Evolutionary conservation across 305 asterid species (phyloP).

Genomic region (Fraxinus platypoda): DNA sequence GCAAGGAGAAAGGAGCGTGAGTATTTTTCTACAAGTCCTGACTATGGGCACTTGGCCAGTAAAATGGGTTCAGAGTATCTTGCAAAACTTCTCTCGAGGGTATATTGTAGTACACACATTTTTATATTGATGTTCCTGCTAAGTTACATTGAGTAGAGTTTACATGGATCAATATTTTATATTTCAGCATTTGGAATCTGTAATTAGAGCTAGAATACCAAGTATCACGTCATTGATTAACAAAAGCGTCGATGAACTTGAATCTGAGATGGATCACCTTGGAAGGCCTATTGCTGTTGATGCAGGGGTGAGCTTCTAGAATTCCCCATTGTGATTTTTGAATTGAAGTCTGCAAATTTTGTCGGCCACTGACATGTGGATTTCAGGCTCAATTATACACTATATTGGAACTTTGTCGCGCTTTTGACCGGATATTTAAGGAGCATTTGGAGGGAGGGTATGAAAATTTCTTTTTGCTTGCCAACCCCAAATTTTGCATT

Average conservation of each 20-base stretch:
- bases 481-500: background rate
- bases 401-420: slow-evolving; percentile 95
- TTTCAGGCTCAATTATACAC: slow-evolving; percentile 93
- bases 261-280: slow-evolving; percentile 84
- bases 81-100: slow-evolving; percentile 90
- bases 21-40: slow-evolving; percentile 84
- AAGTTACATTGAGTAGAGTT: slow-evolving; percentile 26
- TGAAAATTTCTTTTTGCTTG: slow-evolving; percentile 27
- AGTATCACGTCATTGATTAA: slow-evolving; percentile 85
- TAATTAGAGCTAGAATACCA: slow-evolving; percentile 82
- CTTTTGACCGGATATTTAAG: slow-evolving; percentile 87
- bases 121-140: slow-evolving; percentile 16
- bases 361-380: slow-evolving; percentile 15
- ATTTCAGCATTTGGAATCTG: slow-evolving; percentile 86
- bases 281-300: slow-evolving; percentile 92
- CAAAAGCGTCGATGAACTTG: slow-evolving; percentile 88
- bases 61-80: slow-evolving; percentile 97
- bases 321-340: slow-evolving; percentile 21
- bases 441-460: slow-evolving; percentile 99
- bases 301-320: slow-evolving; percentile 73
- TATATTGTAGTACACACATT: slow-evolving; percentile 27
- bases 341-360: background rate
- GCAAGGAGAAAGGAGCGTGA: slow-evolving; percentile 82
- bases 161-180: slow-evolving; percentile 20
- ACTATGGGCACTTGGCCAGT: slow-evolving; percentile 84